Evolutionary conservation across 2,329 filamentous ascomycete genomes (phyloP).

Genomic region (Trichoderma atrobrunneum): DNA sequence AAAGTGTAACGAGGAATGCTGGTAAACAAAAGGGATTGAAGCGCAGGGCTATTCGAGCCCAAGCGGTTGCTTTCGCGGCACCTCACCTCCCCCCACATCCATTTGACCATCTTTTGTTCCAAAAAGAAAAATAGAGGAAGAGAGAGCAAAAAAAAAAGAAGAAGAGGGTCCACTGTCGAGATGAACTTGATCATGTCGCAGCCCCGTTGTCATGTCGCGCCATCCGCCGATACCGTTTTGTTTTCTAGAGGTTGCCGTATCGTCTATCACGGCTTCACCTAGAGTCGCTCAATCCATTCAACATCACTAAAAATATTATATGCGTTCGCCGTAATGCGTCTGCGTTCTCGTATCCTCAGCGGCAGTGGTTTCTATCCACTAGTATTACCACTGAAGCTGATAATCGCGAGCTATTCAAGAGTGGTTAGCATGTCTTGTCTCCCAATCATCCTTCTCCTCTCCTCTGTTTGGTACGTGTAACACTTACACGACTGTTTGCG

Average conservation of each 20-base stretch:
- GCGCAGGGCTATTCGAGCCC: not conserved
- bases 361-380: conserved; percentile 33
- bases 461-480: not conserved
- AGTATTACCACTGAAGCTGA: conserved; percentile 46
- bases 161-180: not conserved
- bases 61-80: not conserved
- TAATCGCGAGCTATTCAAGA: conserved; percentile 45
- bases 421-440: not conserved
- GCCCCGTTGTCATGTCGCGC: not conserved
- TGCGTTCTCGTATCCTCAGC: not conserved
- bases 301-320: not conserved
- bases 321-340: not conserved
- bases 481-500: conserved; percentile 59
- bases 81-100: not conserved
- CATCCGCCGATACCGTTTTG: not conserved
- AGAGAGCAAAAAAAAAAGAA: not conserved
- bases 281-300: not conserved
- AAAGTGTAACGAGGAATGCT: conserved; percentile 7
- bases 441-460: not conserved
- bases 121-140: not conserved
- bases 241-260: not conserved
- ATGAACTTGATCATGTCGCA: not conserved
- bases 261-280: not conserved
- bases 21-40: conserved; percentile 18
- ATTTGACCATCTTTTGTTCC: not conserved